Evolutionary conservation across 768 basidiomycete genomes (phyloP).

Genomic region (Agaricus sinodeliciosus): DNA sequence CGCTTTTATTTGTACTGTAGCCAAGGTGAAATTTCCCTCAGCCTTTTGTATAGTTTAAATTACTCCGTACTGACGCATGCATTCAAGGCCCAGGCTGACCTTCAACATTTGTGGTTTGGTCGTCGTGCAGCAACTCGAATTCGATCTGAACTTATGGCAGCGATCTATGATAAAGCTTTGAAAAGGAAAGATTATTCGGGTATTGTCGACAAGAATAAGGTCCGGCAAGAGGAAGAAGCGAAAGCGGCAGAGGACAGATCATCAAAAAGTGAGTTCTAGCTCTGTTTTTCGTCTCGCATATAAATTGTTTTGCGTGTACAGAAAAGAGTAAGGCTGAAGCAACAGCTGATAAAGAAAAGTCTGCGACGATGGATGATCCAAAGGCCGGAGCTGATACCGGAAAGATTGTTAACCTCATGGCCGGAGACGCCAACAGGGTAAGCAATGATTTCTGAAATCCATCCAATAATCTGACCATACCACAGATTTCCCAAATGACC

Average conservation of each 20-base stretch:
- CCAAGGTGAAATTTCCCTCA: constrained; percentile 36
- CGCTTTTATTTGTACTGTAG: constrained; percentile 55
- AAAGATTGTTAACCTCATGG: constrained; percentile 89
- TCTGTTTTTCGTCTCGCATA: no score
- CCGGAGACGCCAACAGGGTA: constrained; percentile 62
- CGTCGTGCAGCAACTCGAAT: constrained; percentile 71
- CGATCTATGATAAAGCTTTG: constrained; percentile 85
- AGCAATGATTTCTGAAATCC: constrained; percentile 5
- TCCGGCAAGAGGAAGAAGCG: constrained; percentile 21
- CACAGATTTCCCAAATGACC: constrained; percentile 41
- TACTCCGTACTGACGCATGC: background rate
- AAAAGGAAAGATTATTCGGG: constrained; percentile 83
- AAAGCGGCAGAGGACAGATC: constrained; percentile 25
- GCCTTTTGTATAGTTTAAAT: background rate
- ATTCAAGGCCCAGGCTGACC: constrained; percentile 51
- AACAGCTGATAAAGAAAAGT: constrained; percentile 32
- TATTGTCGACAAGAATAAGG: constrained; percentile 46
- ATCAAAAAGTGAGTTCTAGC: background rate
- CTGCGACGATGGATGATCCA: constrained; percentile 42
- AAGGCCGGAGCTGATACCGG: constrained; percentile 81
- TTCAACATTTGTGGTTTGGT: constrained; percentile 75
- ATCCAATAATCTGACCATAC: background rate
- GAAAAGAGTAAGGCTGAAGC: constrained; percentile 27
- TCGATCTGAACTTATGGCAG: constrained; percentile 73
- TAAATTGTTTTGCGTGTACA: background rate